These are phyloP conservation scores for Colletotrichum viniferum DNA, from an alignment of 2,329 filamentous ascomycete species.

Conservation along the genomic window DNA sequence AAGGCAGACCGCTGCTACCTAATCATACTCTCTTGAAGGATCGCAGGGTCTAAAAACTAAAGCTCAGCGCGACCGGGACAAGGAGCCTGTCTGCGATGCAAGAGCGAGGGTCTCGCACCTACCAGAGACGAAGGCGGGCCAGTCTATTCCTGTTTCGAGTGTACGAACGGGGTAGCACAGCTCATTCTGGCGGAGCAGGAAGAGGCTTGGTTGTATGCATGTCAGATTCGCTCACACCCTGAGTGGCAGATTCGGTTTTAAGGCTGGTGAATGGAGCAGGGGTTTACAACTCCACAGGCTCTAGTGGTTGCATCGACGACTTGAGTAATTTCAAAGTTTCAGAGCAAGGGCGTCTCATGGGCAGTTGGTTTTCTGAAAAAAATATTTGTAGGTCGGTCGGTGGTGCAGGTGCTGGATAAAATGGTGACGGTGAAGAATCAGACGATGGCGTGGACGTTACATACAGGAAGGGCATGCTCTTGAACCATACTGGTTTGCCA, in stretches of 20 bases:
- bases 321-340: neutral
- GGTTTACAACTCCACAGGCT: neutral
- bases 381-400: rapidly evolving
- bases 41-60: neutral
- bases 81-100: neutral
- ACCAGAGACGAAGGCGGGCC: neutral
- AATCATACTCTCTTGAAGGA: neutral
- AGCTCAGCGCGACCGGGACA: neutral
- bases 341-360: neutral
- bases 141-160: neutral
- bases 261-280: neutral
- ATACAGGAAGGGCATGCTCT: too few relatives aligned
- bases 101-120: neutral
- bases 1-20: neutral
- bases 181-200: neutral
- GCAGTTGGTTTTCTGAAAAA: neutral
- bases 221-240: neutral
- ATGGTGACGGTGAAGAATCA: neutral
- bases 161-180: neutral
- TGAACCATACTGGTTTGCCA: too few relatives aligned
- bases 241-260: neutral
- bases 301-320: neutral
- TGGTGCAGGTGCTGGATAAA: neutral
- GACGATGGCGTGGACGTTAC: neutral
- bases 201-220: neutral